Conservation (phyloP, 1,284 basidiomycete genomes). For the Apiotrichum porosum region DNA sequence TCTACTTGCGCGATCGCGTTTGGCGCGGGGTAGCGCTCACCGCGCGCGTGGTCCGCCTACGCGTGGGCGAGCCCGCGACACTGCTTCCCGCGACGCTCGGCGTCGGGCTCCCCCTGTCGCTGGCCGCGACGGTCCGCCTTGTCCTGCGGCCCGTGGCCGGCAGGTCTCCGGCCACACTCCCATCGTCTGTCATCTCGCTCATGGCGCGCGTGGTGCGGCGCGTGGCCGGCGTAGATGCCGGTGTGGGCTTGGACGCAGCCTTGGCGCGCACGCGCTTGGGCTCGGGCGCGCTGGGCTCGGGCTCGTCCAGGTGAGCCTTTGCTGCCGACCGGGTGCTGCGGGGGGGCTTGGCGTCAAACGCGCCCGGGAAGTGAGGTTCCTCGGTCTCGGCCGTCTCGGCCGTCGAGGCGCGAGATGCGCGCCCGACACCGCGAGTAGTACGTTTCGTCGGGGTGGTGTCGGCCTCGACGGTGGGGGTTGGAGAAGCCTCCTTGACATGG, state of each 20-base stretch:
- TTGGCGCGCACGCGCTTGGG: constrained; percentile 16
- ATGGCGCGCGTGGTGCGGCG: constrained; percentile 11
- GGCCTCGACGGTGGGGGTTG: neutral
- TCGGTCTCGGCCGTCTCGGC: constrained; percentile 5
- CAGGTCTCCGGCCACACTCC: neutral
- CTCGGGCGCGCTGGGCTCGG: constrained; percentile 1
- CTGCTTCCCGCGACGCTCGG: constrained; percentile 29
- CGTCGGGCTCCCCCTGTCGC: constrained; percentile 37
- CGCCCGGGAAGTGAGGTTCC: constrained; percentile 8
- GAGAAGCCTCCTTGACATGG: no score
- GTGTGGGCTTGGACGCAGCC: no score
- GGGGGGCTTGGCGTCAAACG: constrained; percentile 3
- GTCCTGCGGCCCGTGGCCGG: constrained; percentile 14
- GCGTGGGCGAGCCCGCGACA: constrained; percentile 4
- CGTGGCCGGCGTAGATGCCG: neutral
- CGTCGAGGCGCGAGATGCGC: constrained; percentile 10
- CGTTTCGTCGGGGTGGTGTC: neutral
- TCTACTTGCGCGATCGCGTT: constrained; percentile 19
- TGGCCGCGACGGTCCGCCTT: constrained; percentile 22
- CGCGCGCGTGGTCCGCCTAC: neutral
- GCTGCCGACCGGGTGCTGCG: constrained; percentile 32
- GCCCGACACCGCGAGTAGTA: neutral
- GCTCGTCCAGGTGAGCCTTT: constrained; percentile 25
- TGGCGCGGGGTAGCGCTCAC: constrained; percentile 23
- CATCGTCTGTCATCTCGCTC: constrained; percentile 23